phyloP scores from a whole-genome alignment of 2,329 filamentous ascomycete genomes.

The Hysterium pulicare region DNA sequence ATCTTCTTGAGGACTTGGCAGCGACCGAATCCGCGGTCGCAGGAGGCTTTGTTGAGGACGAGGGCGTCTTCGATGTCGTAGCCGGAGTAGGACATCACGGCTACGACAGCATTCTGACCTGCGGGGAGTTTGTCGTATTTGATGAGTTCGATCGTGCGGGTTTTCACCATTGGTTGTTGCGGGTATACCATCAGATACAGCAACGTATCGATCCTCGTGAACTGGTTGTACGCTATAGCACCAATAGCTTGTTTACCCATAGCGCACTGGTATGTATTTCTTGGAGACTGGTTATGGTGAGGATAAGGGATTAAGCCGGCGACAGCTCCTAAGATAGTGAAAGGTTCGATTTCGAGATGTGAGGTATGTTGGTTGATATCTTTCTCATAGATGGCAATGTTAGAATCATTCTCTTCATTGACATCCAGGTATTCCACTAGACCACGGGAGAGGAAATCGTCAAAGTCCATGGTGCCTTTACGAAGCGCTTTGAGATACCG shows the following conservation, averaged over 20 bases:
- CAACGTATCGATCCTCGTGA: slow-evolving; percentile 92
- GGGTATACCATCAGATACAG: slow-evolving; percentile 97
- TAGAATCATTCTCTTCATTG: slow-evolving; percentile 95
- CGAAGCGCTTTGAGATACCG: slow-evolving; percentile 79
- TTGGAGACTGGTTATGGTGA: slow-evolving; percentile 96
- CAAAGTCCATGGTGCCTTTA: slow-evolving; percentile 81
- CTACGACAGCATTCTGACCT: slow-evolving; percentile 93
- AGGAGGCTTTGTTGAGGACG: slow-evolving; percentile 92
- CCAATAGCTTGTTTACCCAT: slow-evolving; percentile 99
- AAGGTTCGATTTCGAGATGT: slow-evolving; percentile 96
- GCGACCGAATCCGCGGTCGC: slow-evolving; percentile 90
- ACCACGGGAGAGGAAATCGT: slow-evolving; percentile 86
- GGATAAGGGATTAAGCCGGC: slow-evolving; percentile 96
- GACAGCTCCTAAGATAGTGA: slow-evolving; percentile 92
- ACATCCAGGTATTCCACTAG: slow-evolving; percentile 96
- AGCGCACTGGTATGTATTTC: slow-evolving; percentile 98
- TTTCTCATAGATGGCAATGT: slow-evolving; percentile 85
- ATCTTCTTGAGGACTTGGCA: slow-evolving; percentile 99
- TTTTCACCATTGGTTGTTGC: slow-evolving; percentile 96
- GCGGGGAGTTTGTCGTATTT: slow-evolving; percentile 97
- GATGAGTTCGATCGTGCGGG: slow-evolving; percentile 91
- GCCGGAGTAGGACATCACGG: slow-evolving; percentile 98
- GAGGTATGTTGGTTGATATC: slow-evolving; percentile 82
- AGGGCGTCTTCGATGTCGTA: slow-evolving; percentile 99
- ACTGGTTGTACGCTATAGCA: slow-evolving; percentile 96